Percentiles rank a stretch among this genome's conserved stretches.
phyloP scores from a whole-genome alignment of 2,329 filamentous ascomycete species.

The Trichoderma pleuroti region DNA sequence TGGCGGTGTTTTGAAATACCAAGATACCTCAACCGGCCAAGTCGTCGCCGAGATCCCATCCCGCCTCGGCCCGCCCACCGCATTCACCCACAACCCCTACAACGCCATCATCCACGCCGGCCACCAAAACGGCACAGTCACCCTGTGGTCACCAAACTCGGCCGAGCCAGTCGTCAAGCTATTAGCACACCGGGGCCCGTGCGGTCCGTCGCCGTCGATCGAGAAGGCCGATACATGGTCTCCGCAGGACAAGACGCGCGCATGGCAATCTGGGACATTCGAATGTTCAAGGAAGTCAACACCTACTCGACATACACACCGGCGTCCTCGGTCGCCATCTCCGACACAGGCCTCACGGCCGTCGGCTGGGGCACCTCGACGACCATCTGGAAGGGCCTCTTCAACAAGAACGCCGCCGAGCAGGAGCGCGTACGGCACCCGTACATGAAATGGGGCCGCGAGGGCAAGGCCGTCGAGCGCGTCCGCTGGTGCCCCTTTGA shows the following conservation, averaged over 20 bases:
- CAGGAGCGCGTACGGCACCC: slow-evolving; percentile 79
- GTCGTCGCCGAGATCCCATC: slow-evolving; percentile 83
- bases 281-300: slow-evolving; percentile 90
- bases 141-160: slow-evolving; percentile 92
- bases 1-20: slow-evolving; percentile 84
- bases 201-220: slow-evolving; percentile 76
- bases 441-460: slow-evolving; percentile 90
- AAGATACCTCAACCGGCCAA: slow-evolving; percentile 90
- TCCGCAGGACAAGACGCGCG: slow-evolving; percentile 84
- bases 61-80: slow-evolving; percentile 75
- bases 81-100: slow-evolving; percentile 82
- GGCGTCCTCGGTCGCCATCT: slow-evolving; percentile 79
- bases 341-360: slow-evolving; percentile 81
- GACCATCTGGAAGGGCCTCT: slow-evolving; percentile 87
- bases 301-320: slow-evolving; percentile 82
- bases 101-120: slow-evolving; percentile 91
- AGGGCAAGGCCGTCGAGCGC: slow-evolving; percentile 75
- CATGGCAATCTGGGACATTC: slow-evolving; percentile 94
- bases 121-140: slow-evolving; percentile 92
- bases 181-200: slow-evolving; percentile 84
- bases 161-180: slow-evolving; percentile 85
- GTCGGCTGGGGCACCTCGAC: slow-evolving; percentile 88
- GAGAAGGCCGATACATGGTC: slow-evolving; percentile 93
- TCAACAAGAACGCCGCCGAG: slow-evolving; percentile 67
- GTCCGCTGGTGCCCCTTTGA: slow-evolving; percentile 93